Evolutionary conservation across 2,329 filamentous ascomycete genomes (phyloP).

Genomic region (Periglandula ipomoeae): DNA sequence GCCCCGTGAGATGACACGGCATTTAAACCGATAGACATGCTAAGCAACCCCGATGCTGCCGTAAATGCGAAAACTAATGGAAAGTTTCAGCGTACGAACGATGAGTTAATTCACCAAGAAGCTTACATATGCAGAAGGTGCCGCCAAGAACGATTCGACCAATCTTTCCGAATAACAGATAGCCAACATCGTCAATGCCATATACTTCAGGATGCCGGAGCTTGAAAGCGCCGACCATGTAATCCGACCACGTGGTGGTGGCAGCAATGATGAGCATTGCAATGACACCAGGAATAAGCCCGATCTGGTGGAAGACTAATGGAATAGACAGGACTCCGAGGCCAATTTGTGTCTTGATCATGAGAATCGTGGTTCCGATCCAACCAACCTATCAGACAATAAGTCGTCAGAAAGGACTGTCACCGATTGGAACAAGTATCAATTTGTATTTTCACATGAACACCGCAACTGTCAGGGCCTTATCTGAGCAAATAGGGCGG

Average conservation of each 20-base stretch:
- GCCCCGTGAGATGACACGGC: constrained; percentile 23
- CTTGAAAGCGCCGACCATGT: constrained; percentile 42
- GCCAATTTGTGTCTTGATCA: constrained; percentile 38
- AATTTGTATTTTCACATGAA: too few species aligned
- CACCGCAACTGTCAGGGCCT: too few species aligned
- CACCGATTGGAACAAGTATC: too few species aligned
- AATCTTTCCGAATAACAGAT: constrained; percentile 36
- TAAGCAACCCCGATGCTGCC: constrained; percentile 29
- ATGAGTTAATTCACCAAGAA: too few species aligned
- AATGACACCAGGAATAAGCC: constrained; percentile 37
- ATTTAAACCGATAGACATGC: constrained; percentile 27
- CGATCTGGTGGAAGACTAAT: constrained; percentile 32
- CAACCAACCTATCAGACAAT: constrained; percentile 30
- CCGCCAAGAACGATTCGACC: constrained; percentile 33
- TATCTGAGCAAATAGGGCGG: too few species aligned
- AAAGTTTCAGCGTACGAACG: too few species aligned
- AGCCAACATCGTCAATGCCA: constrained; percentile 43
- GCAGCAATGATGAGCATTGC: constrained; percentile 27
- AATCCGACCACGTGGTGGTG: constrained; percentile 39
- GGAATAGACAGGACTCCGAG: constrained; percentile 40
- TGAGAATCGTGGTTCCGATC: constrained; percentile 32
- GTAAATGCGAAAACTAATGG: constrained; percentile 14
- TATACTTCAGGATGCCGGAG: constrained; percentile 40
- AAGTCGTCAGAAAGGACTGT: too few species aligned
- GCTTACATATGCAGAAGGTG: constrained; percentile 26